A percentile compares a stretch with the other conserved stretches of the same genome.
phyloP scores from a whole-genome alignment of 208 protist species.

The Acanthamoeba lenticulata region DNA sequence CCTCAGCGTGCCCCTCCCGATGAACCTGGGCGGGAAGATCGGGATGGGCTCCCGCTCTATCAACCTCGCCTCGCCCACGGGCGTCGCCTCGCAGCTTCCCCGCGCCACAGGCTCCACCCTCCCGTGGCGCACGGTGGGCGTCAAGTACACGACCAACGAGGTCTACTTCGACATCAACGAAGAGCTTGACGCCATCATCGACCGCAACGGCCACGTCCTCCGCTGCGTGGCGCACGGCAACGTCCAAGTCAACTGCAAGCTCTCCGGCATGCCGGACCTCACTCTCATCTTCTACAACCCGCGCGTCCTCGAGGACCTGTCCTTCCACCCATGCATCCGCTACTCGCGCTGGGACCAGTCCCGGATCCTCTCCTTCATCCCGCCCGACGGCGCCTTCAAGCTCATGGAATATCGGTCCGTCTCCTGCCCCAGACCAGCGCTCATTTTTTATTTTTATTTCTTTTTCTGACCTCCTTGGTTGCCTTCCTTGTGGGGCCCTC shows the following conservation, averaged over 20 bases:
- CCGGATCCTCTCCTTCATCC: slow-evolving; percentile 91
- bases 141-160: slow-evolving; percentile 87
- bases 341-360: slow-evolving; percentile 79
- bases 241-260: slow-evolving; percentile 55
- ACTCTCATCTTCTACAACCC: slow-evolving; percentile 75
- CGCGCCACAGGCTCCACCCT: slow-evolving; percentile 36
- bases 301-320: slow-evolving; percentile 77
- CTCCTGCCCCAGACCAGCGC: not conserved
- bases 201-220: slow-evolving; percentile 59
- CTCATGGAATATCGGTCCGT: slow-evolving; percentile 90
- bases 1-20: not conserved
- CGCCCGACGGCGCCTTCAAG: slow-evolving; percentile 97
- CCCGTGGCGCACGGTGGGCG: slow-evolving; percentile 84
- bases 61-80: not conserved
- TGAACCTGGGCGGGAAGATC: slow-evolving; percentile 18
- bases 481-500: too few species aligned
- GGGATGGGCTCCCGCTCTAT: not conserved
- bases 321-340: slow-evolving; percentile 88
- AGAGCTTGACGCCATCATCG: slow-evolving; percentile 83
- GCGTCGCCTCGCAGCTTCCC: not conserved
- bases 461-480: not conserved
- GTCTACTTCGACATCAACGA: slow-evolving; percentile 87
- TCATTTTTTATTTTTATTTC: not conserved
- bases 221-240: not conserved
- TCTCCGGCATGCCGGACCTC: slow-evolving; percentile 63